Evolutionary conservation across 2,329 filamentous ascomycete genomes (phyloP).

Genomic region (Sporothrix sp.): DNA sequence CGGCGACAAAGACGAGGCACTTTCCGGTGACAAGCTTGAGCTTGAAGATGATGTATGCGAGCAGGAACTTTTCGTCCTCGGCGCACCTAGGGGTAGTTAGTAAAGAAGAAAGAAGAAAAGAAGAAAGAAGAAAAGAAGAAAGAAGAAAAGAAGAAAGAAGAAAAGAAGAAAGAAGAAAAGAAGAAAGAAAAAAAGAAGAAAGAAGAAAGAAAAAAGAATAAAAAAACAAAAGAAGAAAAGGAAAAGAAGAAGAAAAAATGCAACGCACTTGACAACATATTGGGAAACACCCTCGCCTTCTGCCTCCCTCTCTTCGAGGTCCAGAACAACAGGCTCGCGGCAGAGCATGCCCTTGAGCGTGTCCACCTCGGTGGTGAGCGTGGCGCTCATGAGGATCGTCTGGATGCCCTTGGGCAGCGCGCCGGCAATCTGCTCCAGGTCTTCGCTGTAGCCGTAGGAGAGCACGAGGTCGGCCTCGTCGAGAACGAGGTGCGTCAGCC

Average conservation of each 20-base stretch:
- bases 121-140: slow-evolving; percentile 24
- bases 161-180: too few species aligned
- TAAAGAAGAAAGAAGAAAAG: background rate
- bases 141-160: too few species aligned
- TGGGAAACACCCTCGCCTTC: slow-evolving; percentile 71
- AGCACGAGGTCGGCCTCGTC: slow-evolving; percentile 92
- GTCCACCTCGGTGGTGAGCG: slow-evolving; percentile 73
- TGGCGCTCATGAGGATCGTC: slow-evolving; percentile 89
- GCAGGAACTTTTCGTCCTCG: slow-evolving; percentile 95
- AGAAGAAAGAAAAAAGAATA: too few species aligned
- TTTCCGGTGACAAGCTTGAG: slow-evolving; percentile 90
- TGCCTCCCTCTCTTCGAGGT: slow-evolving; percentile 73
- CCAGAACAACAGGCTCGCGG: slow-evolving; percentile 65
- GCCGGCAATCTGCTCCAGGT: slow-evolving; percentile 69
- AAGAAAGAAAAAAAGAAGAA: too few species aligned
- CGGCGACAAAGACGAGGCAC: slow-evolving; percentile 61
- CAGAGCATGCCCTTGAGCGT: slow-evolving; percentile 79
- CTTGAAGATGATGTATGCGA: slow-evolving; percentile 92
- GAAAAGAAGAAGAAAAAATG: too few species aligned
- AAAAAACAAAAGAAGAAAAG: too few species aligned
- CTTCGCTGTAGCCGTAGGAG: slow-evolving; percentile 88
- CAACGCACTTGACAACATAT: slow-evolving; percentile 79
- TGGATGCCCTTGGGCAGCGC: slow-evolving; percentile 77
- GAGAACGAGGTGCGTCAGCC: slow-evolving; percentile 69
- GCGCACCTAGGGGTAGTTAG: slow-evolving; percentile 52